phyloP scores from a whole-genome alignment of 1,284 basidiomycete genomes.

The Apiotrichum mycotoxinovorans region DNA sequence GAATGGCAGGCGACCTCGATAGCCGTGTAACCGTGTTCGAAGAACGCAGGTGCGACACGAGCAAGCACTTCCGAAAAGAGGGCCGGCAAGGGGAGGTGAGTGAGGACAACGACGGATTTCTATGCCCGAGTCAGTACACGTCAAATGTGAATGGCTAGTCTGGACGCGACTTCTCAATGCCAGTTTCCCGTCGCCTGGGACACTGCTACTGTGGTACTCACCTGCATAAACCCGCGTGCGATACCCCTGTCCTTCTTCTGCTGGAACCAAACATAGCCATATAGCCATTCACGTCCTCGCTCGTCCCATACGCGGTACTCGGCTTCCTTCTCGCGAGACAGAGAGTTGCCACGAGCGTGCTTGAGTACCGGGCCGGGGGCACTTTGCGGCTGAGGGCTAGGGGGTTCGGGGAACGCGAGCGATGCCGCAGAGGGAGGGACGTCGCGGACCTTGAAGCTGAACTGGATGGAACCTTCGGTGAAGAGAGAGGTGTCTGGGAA shows the following conservation, averaged over 20 bases:
- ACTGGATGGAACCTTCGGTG: conserved; percentile 54
- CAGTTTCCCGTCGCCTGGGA: not conserved
- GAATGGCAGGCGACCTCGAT: conserved; percentile 81
- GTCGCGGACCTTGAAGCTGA: conserved; percentile 56
- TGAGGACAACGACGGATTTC: conserved; percentile 81
- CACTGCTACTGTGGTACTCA: conserved; percentile 39
- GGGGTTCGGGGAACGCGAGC: conserved; percentile 38
- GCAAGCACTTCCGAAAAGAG: conserved; percentile 69
- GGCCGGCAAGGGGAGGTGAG: conserved; percentile 76
- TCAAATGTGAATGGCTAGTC: no score
- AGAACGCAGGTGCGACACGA: conserved; percentile 72
- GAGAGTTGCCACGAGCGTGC: not conserved
- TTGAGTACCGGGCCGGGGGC: not conserved
- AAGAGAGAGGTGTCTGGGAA: conserved; percentile 88
- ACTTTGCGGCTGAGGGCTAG: conserved; percentile 36
- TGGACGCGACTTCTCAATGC: no score
- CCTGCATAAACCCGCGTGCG: conserved; percentile 83
- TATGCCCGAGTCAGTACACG: conserved; percentile 35
- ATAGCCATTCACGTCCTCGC: conserved; percentile 55
- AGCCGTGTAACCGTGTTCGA: conserved; percentile 70
- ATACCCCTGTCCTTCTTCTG: conserved; percentile 66
- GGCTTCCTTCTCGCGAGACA: conserved; percentile 38
- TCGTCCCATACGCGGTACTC: conserved; percentile 47
- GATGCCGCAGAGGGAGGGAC: conserved; percentile 47
- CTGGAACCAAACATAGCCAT: conserved; percentile 78